These are phyloP conservation scores for Lunularia cruciata DNA, from an alignment of 225 moss, liverwort and hornwort genomes.

Conservation along the genomic window DNA sequence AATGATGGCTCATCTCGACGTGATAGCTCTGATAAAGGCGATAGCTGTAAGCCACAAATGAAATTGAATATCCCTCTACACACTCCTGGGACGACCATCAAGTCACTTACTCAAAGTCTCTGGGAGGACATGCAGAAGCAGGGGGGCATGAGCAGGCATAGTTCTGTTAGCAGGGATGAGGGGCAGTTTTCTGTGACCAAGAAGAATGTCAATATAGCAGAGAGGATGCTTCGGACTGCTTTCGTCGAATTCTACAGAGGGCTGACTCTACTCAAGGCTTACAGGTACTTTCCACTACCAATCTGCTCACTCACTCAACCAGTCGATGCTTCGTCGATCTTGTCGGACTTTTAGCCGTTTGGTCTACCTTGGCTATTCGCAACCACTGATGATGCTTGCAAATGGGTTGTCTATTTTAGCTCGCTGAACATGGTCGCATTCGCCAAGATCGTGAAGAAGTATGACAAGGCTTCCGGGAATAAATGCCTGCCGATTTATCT, in stretches of 20 bases:
- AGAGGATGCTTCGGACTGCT: conserved; percentile 51
- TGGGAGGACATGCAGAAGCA: conserved; percentile 18
- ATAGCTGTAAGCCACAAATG: neutral
- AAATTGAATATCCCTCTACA: conserved; percentile 3
- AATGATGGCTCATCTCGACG: neutral
- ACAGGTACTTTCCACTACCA: conserved; percentile 41
- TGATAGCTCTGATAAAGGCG: neutral
- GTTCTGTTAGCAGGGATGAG: neutral
- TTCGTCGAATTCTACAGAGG: conserved; percentile 69
- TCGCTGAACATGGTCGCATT: conserved; percentile 64
- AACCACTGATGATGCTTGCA: neutral
- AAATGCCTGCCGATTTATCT: neutral
- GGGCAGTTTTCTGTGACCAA: conserved; percentile 2
- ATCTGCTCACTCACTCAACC: neutral
- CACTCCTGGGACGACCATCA: conserved; percentile 11
- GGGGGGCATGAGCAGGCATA: neutral
- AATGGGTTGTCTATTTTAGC: conserved; percentile 25
- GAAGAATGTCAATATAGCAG: conserved; percentile 12
- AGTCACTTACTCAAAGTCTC: neutral
- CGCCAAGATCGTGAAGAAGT: conserved; percentile 69
- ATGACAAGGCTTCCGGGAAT: conserved; percentile 47
- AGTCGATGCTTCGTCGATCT: neutral
- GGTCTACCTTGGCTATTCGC: too few species aligned
- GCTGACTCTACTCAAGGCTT: conserved; percentile 57
- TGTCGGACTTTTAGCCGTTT: neutral